Evolutionary conservation across 2,329 filamentous ascomycete species (phyloP), one percentile per base, ranked within the genome.

Genomic region (Penicillium sp.): DNA sequence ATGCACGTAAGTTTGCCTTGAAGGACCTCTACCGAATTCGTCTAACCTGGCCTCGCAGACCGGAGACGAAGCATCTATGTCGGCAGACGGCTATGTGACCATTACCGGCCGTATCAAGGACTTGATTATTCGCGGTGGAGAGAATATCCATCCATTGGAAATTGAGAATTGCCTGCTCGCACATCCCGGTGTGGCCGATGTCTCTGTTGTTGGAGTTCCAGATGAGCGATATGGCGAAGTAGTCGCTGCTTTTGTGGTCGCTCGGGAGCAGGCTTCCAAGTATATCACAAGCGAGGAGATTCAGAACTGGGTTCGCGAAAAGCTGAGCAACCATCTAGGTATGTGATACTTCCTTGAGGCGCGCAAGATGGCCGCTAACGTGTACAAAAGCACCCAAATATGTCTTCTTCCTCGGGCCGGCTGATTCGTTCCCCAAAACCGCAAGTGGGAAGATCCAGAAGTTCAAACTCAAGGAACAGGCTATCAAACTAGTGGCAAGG

Each of bases 361-460:
- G 1, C 2, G 3, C 33, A 24, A 2, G 7, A 50, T 50, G 11
- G 16, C 36, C 39, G 43, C 39, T 60, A 35, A 53, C 10, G 24
- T 37, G 35, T 7, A 7, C 31, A 14, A 14, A 55, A 83, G 91
- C 91, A 54, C 94, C 94, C 0, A 95, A 90, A 76, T 86, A 94
- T 72, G 84, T 98, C n/a, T 96, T 96, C 72, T 96, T 90, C 84
- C 82, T 90, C 10, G 47, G 58, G 3, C 66, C 69, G 6, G 65
- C 66, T 0, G 83, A 88, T 0, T 85, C 87, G n/a, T 96, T 91
- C 73, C 94, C 94, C 19, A 97, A 96, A 83, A 99, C 95, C 37
- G 90, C 92, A 6, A 96, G 92, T 73, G 94, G 94, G 24, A 99
- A 99, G 85, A 93, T 98, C 56, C 92, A 96, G 79, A 97, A 98